Conservation (phyloP, 805 yeast species). For the Wickerhamiella sorbophila region DNA sequence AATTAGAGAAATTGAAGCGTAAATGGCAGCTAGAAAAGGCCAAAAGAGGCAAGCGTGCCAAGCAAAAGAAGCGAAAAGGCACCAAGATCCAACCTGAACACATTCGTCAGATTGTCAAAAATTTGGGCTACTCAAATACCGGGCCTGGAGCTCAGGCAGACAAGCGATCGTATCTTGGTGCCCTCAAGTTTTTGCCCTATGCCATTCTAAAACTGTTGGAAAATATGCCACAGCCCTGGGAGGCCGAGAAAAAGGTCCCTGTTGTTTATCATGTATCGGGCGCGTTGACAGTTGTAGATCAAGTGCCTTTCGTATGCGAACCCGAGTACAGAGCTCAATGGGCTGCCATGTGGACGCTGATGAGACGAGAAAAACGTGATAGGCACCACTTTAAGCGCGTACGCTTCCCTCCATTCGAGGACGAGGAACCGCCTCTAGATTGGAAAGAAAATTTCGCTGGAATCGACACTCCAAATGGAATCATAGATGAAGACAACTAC, state of each 20-base stretch:
- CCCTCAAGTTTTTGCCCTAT: constrained; percentile 90
- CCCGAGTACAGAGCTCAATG: constrained; percentile 90
- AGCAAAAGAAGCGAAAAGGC: background rate
- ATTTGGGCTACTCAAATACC: constrained; percentile 67
- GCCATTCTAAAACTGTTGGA: constrained; percentile 80
- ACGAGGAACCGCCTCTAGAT: constrained; percentile 84
- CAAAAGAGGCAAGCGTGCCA: background rate
- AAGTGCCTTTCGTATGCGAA: constrained; percentile 78
- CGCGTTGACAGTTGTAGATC: constrained; percentile 90
- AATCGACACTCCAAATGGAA: constrained; percentile 53
- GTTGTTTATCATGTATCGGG: constrained; percentile 86
- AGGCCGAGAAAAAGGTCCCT: constrained; percentile 63
- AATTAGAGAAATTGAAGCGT: background rate
- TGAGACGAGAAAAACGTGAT: constrained; percentile 90
- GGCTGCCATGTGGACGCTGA: constrained; percentile 84
- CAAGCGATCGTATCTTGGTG: constrained; percentile 76
- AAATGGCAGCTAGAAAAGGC: background rate
- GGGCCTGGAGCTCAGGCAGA: constrained; percentile 67
- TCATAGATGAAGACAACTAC: constrained; percentile 35
- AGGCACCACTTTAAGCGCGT: constrained; percentile 79
- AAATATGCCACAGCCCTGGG: constrained; percentile 99
- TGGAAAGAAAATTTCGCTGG: constrained; percentile 71
- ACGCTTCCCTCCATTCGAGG: constrained; percentile 93
- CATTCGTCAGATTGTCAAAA: constrained; percentile 64
- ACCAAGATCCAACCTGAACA: constrained; percentile 73